Evolutionary conservation across 495 filamentous ascomycete species (phyloP).

Genomic region (Penicillium antarcticum): DNA sequence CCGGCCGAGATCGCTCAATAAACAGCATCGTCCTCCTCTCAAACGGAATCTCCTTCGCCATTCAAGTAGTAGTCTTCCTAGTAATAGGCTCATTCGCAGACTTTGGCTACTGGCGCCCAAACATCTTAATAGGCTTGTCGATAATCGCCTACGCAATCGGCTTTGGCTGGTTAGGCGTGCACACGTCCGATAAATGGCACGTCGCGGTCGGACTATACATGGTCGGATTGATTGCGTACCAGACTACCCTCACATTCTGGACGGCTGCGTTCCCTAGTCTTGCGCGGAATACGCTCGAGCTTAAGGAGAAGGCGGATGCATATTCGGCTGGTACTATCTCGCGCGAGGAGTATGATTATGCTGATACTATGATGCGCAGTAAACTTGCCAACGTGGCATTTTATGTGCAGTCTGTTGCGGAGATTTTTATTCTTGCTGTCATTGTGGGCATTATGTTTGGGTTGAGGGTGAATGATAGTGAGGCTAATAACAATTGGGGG

Average conservation of each 20-base stretch:
- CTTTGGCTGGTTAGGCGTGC: conserved; percentile 63
- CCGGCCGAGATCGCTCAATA: conserved; percentile 48
- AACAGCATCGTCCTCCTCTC: conserved; percentile 60
- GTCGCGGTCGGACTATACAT: conserved; percentile 58
- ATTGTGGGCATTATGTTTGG: conserved; percentile 64
- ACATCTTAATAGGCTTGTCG: conserved; percentile 57
- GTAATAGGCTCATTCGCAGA: conserved; percentile 56
- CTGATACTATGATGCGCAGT: conserved; percentile 60
- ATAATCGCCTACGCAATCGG: conserved; percentile 57
- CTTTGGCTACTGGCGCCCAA: conserved; percentile 60
- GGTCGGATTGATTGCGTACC: conserved; percentile 62
- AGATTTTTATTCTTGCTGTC: conserved; percentile 58
- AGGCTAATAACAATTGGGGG: conserved; percentile 62
- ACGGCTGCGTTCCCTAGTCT: conserved; percentile 62
- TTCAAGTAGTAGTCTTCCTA: conserved; percentile 59
- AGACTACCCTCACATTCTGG: conserved; percentile 66
- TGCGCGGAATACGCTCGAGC: conserved; percentile 52
- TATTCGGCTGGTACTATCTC: conserved; percentile 50
- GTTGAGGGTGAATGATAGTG: conserved; percentile 53
- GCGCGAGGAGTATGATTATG: conserved; percentile 57
- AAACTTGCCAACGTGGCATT: conserved; percentile 59
- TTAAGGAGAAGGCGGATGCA: conserved; percentile 52
- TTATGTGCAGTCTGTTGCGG: conserved; percentile 57
- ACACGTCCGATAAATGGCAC: conserved; percentile 52
- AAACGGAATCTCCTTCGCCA: conserved; percentile 63